phyloP scores from a whole-genome alignment of 1,284 basidiomycete genomes.

The Apiotrichum sp. region DNA sequence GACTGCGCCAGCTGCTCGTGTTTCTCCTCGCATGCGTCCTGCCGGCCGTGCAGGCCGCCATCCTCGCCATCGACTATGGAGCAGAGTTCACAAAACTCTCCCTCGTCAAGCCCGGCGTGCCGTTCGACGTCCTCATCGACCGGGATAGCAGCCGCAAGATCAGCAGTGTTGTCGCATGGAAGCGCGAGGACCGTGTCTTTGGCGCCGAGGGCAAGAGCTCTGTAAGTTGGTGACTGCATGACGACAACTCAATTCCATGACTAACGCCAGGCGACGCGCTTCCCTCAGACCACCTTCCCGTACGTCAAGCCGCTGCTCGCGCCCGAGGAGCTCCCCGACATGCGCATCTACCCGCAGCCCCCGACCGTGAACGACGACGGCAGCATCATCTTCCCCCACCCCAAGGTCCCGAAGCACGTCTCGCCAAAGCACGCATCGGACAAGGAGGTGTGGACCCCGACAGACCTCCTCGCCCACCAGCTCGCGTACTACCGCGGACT shows the following conservation, averaged over 20 bases:
- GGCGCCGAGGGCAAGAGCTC: conserved; percentile 80
- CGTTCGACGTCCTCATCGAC: conserved; percentile 93
- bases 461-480: conserved; percentile 93
- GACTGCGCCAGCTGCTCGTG: conserved; percentile 6
- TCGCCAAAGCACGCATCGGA: conserved; percentile 54
- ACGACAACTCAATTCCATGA: background rate
- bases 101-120: conserved; percentile 89
- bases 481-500: conserved; percentile 82
- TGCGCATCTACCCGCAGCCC: conserved; percentile 51
- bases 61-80: conserved; percentile 93
- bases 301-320: conserved; percentile 80
- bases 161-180: conserved; percentile 79
- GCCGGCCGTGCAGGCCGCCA: conserved; percentile 45
- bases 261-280: conserved; percentile 67
- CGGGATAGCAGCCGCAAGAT: conserved; percentile 97
- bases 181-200: conserved; percentile 78
- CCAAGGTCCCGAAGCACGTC: conserved; percentile 61
- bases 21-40: conserved; percentile 32
- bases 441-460: conserved; percentile 58
- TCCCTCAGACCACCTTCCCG: conserved; percentile 80
- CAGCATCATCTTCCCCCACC: conserved; percentile 60
- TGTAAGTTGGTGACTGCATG: conserved; percentile 52
- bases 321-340: conserved; percentile 26
- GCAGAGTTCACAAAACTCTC: conserved; percentile 94
- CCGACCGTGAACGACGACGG: conserved; percentile 48